These are phyloP conservation scores for Plasmodium blacklocki DNA, from an alignment of 169 alveolate genomes.

Conservation along the genomic window DNA sequence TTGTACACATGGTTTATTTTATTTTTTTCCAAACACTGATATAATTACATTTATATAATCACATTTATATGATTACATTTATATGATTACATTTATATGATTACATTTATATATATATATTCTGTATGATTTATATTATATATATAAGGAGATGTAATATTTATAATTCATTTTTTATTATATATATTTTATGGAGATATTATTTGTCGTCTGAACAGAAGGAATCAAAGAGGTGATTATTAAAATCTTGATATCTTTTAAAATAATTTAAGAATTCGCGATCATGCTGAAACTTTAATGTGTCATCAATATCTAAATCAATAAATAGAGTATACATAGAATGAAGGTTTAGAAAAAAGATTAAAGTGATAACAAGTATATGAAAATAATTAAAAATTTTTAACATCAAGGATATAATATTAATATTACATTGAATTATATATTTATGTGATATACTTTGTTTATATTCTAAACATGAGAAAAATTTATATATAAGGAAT, in stretches of 20 bases:
- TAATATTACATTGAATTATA: background rate
- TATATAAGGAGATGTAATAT: no score
- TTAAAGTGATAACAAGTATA: slow-evolving; percentile 3
- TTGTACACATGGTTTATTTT: no score
- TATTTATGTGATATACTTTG: slow-evolving; percentile 1
- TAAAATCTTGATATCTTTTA: background rate
- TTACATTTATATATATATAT: no score
- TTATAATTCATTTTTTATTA: no score
- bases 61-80: no score
- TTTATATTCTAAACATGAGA: slow-evolving; percentile 16
- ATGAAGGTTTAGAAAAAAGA: background rate
- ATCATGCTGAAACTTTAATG: slow-evolving; percentile 15
- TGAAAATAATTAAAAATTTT: slow-evolving; percentile 5
- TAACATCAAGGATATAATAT: slow-evolving; percentile 24
- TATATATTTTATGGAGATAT: no score
- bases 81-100: no score
- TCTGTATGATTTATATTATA: no score
- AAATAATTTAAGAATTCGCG: slow-evolving; percentile 2
- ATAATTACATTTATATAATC: no score
- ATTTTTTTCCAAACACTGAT: no score
- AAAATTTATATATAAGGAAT: background rate
- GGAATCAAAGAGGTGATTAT: background rate
- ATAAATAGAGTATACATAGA: slow-evolving; percentile 9
- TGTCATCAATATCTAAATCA: background rate
- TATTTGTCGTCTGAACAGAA: no score